Evolutionary conservation across 768 basidiomycete species (phyloP).

Genomic region (Pleurotus citrinopileatus): DNA sequence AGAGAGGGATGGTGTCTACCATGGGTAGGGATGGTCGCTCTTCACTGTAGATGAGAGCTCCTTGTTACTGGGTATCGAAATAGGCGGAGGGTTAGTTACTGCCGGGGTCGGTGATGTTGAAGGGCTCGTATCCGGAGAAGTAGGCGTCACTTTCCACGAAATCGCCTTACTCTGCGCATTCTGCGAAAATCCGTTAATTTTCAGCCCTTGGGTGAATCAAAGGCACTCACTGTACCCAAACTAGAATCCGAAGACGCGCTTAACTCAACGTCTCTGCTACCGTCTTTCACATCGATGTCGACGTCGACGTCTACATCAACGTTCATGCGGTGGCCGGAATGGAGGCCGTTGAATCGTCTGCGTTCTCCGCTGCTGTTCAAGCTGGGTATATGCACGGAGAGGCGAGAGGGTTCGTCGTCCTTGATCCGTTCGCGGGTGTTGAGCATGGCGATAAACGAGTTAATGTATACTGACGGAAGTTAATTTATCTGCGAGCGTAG

Average conservation of each 20-base stretch:
- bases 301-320: neutral
- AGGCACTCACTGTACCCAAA: too few relatives aligned
- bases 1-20: too few relatives aligned
- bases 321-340: neutral
- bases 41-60: too few relatives aligned
- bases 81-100: too few relatives aligned
- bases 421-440: neutral
- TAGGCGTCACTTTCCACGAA: neutral
- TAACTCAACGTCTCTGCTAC: neutral
- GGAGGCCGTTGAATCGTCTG: neutral
- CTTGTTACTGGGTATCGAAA: too few relatives aligned
- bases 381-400: neutral
- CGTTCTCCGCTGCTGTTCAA: neutral
- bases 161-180: neutral
- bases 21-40: too few relatives aligned
- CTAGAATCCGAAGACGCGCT: too few relatives aligned
- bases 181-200: too few relatives aligned
- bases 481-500: neutral
- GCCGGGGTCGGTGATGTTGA: neutral
- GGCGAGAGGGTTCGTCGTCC: neutral
- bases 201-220: too few relatives aligned
- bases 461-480: slow-evolving; percentile 4
- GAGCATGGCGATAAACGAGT: slow-evolving; percentile 3
- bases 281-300: neutral
- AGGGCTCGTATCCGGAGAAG: neutral